These are phyloP conservation scores for Haplographium delicatum DNA, from an alignment of 495 filamentous ascomycete genomes.

Conservation along the genomic window DNA sequence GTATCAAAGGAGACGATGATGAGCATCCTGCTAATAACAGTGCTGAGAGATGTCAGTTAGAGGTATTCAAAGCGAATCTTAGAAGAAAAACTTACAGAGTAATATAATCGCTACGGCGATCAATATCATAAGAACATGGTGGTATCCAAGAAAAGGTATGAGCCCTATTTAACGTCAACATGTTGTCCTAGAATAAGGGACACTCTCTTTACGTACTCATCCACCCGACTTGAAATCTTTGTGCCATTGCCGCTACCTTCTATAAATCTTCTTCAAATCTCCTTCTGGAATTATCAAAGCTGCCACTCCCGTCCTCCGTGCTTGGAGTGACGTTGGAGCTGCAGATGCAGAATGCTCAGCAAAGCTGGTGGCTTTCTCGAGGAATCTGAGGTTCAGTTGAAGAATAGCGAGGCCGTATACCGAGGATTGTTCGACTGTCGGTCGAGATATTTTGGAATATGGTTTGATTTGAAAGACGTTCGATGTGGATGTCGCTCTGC, in stretches of 20 bases:
- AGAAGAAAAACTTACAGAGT: conserved; percentile 68
- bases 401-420: conserved; percentile 15
- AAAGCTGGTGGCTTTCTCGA: conserved; percentile 13
- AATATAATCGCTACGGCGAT: conserved; percentile 92
- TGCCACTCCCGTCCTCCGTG: conserved; percentile 27
- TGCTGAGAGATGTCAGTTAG: conserved; percentile 41
- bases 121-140: conserved; percentile 97
- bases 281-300: conserved; percentile 17
- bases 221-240: conserved; percentile 25
- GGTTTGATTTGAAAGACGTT: not conserved
- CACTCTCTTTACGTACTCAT: conserved; percentile 21
- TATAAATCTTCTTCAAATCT: conserved; percentile 16
- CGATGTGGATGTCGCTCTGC: conserved; percentile 1
- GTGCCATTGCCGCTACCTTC: conserved; percentile 15
- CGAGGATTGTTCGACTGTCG: conserved; percentile 17
- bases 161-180: conserved; percentile 52
- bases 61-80: too few relatives aligned
- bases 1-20: conserved; percentile 68
- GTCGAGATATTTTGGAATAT: not conserved
- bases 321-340: conserved; percentile 28
- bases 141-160: conserved; percentile 93
- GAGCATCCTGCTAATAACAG: conserved; percentile 77
- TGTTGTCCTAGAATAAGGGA: not conserved
- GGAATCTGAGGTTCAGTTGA: conserved; percentile 9
- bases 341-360: conserved; percentile 27